Base-by-base conservation (phyloP, 805 yeast species). In the Geotrichum ghanense region DNA sequence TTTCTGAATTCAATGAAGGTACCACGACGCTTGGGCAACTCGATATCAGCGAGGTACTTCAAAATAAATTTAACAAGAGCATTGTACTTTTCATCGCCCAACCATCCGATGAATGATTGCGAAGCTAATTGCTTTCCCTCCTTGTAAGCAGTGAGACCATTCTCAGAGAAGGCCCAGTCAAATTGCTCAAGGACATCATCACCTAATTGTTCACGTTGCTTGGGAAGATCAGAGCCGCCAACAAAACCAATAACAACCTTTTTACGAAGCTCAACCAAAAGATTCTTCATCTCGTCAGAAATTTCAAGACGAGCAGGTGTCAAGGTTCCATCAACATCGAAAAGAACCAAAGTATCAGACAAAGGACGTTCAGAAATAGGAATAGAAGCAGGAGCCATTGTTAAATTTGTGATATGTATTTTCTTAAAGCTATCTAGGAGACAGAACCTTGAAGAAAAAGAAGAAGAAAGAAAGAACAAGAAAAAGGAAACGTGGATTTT, bases 1-100 rank as follows among this genome's bases (percentile, higher is more conserved):
- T 92, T 92, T 79, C 99, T 86, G 78, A 92, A 92, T 75, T 92
- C 99, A 57, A 92, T 72, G 70, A 92, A 92, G 50, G 99, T 92
- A 68, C 99, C 99, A 75, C 97, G 87, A 80, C 97, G 87, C 66
- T 83, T 76, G 63, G 99, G 99, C 56, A 92, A 67, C 55, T 92
- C 97, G 47, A 92, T 66, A 41, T 83, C 83, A 46, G 95, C 66
- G 57, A 92, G 75, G 74, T 92, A 89, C 57, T 76, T 78, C 63
- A 92, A 75, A 62, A 87, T 79, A 72, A 87, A 92, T 70, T 78
- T 81, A 61, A 79, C 87, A 58, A 92, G 76, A 71, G 80, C 75
- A 74, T 85, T 88, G 79, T 92, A 92, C 72, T 84, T 81, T 60
- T 82, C 94, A 62, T 90, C 87, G 63, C 99, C 99, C 55, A 92